phyloP scores from a whole-genome alignment of 768 basidiomycete genomes.

The Epithele typhae region DNA sequence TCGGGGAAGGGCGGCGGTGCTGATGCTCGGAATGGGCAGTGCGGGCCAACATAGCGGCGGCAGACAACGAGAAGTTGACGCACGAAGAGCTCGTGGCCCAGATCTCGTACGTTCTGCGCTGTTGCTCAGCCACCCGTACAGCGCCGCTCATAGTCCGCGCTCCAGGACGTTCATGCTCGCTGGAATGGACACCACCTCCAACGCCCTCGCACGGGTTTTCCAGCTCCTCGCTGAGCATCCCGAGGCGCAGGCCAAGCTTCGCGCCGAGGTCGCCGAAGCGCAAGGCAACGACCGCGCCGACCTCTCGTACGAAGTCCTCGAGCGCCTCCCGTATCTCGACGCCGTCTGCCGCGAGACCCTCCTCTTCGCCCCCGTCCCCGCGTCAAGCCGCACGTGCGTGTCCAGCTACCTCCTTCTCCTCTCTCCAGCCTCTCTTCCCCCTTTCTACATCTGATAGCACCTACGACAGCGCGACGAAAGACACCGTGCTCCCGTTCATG shows the following conservation, averaged over 20 bases:
- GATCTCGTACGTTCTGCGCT: constrained; percentile 10
- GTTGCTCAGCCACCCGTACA: neutral
- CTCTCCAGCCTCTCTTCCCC: neutral
- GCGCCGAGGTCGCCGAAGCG: constrained; percentile 15
- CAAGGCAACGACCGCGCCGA: constrained; percentile 9
- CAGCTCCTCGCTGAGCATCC: constrained; percentile 24
- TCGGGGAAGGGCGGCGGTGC: constrained; percentile 30
- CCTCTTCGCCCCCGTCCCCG: neutral
- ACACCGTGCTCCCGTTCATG: constrained; percentile 5
- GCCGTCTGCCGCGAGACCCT: constrained; percentile 9
- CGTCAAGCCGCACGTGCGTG: neutral
- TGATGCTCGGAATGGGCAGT: constrained; percentile 7
- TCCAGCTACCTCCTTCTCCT: neutral
- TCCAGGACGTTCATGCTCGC: constrained; percentile 20
- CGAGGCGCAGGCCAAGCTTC: constrained; percentile 31
- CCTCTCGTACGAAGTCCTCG: constrained; percentile 3
- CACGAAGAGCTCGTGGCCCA: constrained; percentile 14
- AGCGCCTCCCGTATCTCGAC: constrained; percentile 5
- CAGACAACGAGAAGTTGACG: constrained; percentile 7
- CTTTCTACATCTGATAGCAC: constrained; percentile 3
- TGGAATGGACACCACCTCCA: constrained; percentile 24
- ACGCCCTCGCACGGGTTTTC: constrained; percentile 15
- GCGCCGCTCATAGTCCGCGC: neutral
- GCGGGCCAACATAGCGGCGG: constrained; percentile 12
- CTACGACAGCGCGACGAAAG: constrained; percentile 1